A percentile compares a stretch with the other conserved stretches of the same genome.
Evolutionary conservation across 768 basidiomycete genomes (phyloP).

Genomic region (Amanita molliuscula): DNA sequence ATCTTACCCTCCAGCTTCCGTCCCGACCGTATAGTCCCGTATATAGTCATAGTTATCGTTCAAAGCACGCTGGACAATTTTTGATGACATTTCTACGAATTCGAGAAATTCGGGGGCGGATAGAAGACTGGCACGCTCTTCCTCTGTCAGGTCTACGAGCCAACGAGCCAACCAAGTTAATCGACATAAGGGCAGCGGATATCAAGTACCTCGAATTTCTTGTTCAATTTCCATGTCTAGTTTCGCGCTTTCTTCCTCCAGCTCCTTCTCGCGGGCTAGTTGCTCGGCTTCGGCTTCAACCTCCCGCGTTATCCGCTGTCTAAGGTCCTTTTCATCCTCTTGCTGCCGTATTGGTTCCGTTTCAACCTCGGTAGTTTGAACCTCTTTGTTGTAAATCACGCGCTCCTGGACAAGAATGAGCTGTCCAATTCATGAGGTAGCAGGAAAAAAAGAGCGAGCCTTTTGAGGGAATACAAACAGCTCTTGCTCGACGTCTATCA

Average conservation of each 20-base stretch:
- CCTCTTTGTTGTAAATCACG: constrained; percentile 77
- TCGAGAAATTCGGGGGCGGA: constrained; percentile 86
- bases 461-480: constrained; percentile 84
- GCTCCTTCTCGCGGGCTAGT: constrained; percentile 58
- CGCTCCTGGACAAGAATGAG: constrained; percentile 41
- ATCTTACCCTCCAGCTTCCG: constrained; percentile 73
- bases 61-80: constrained; percentile 89
- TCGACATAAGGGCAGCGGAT: background rate
- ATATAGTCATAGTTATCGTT: constrained; percentile 97
- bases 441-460: constrained; percentile 27
- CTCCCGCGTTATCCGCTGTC: constrained; percentile 1
- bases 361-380: constrained; percentile 65
- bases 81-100: constrained; percentile 91
- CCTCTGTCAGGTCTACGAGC: constrained; percentile 68
- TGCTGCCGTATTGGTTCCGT: constrained; percentile 67
- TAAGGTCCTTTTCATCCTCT: constrained; percentile 48
- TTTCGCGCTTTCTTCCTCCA: constrained; percentile 76
- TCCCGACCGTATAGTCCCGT: constrained; percentile 87
- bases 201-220: constrained; percentile 60
- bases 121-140: constrained; percentile 74
- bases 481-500: constrained; percentile 86
- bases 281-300: constrained; percentile 48
- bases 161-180: constrained; percentile 3
- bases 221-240: constrained; percentile 82
- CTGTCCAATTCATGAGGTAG: background rate